Base-by-base conservation (phyloP, 495 filamentous ascomycete species). In the Diplogelasinospora grovesii region DNA sequence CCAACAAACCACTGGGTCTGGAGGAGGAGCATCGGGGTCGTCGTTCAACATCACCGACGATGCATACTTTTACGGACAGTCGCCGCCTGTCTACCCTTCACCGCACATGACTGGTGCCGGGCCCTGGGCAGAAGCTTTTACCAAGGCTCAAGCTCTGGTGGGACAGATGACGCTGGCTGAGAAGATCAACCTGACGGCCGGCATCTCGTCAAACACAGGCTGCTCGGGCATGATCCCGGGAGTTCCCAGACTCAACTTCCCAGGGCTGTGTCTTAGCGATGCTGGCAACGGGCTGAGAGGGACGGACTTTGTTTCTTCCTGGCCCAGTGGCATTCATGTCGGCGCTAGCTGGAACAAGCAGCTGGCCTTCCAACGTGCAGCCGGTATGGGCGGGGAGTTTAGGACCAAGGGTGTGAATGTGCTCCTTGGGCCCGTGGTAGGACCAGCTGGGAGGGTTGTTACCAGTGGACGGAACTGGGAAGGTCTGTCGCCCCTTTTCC, bases 331-430 rank as follows among this genome's bases (percentile, higher is more conserved):
- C 6, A 53, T 81, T 22, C 73, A 78, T 41, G 73, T 78, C 11
- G 78, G 74, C 22, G 73, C 71, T 26, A 66, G 68, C 39, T 80
- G 78, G 77, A 77, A 82, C 49, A 65, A 64, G 30, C 53, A 61
- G 1, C 62, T 83, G 11, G 61, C 77, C 18, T 51, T 63, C 15
- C 41, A 70, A 36, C 50, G 75, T 31, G 79, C 62, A 1, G 27
- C 54, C 1, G 61, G 68, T 3, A 78, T 83, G 69, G 78, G 71
- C 10, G 60, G 55, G 1, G 78, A 81, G 52, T 83, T 75, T 56
- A 69, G 64, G 18, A 61, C 54, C 2, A 75, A 86, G 55, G 82
- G 81, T 1, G 72, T 85, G 5, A 78, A 86, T 53, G 66, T 87
- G 14, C 64, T 74, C 3, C 62, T 86, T 11, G 82, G 82, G 0